Base-by-base conservation (phyloP, 305 asterid genomes). In the Salvia sclarea region DNA sequence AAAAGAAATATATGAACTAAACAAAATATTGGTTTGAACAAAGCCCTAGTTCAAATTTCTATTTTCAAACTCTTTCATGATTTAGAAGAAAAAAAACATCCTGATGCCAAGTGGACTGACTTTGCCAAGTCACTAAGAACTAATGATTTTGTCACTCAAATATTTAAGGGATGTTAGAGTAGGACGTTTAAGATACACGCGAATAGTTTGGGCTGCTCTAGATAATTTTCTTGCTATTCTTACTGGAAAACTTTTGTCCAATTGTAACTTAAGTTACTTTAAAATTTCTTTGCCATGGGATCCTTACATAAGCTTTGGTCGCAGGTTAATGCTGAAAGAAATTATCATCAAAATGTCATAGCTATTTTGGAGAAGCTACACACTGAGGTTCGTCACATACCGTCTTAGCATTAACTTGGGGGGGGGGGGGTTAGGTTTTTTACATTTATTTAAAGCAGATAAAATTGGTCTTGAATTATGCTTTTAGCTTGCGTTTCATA, bases 251-350 rank as follows among this genome's bases (percentile, higher is more conserved):
- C 5, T 37, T 20, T 25, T 20, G 22, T 44, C 14, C 47, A 35
- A 5, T 50, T 37, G 8, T 24, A 37, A 24, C 28, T 35, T 24
- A 21, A 31, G 38, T 43, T 35, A 43, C 55, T 62, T 49, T 54
- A 33, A 8, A 47, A 2, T 50, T 14, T 52, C 20, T 45, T 22
- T 33, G 0, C 21, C 58, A 4, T 48, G 71, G 60, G 57, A 59
- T 73, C 74, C 75, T 71, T 43, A n/a, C n/a, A 58, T 62, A 67
- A 68, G 48, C 72, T 73, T 76, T 76, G 59, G 60, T 75, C 41
- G 20, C 94, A 89, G 98, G 97, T 92, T n/a, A 82, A 85, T 75
- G 95, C 97, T 59, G 98, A 88, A 85, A 86, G 95, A 82, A 84
- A 86, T 60, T 93, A 88, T 79, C 97, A 93, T 79, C 97, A 78